These are phyloP conservation scores for Thecaphora frezii DNA, from an alignment of 1,284 basidiomycete genomes.

Conservation along the genomic window DNA sequence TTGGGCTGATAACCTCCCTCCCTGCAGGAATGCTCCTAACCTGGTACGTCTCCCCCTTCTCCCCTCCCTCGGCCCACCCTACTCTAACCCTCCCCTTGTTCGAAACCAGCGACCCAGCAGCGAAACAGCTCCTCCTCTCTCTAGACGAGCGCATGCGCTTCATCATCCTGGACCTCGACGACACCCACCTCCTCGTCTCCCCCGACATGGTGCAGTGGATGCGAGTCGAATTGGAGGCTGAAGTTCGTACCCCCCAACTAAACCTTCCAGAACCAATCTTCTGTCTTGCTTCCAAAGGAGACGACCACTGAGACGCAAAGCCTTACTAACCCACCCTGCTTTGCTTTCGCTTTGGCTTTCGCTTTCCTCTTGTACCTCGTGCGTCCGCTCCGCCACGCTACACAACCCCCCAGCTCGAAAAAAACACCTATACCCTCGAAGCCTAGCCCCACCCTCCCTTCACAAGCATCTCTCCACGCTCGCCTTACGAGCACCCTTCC, in stretches of 20 bases:
- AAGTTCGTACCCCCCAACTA: constrained; percentile 64
- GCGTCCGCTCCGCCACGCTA: background rate
- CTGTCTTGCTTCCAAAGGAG: background rate
- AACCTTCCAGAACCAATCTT: background rate
- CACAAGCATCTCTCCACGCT: too few relatives aligned
- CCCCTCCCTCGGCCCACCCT: constrained; percentile 1
- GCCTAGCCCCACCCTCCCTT: constrained; percentile 5
- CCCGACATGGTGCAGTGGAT: constrained; percentile 77
- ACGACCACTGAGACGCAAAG: background rate
- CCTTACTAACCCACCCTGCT: constrained; percentile 1
- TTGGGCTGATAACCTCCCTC: too few relatives aligned
- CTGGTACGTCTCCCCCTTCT: constrained; percentile 64
- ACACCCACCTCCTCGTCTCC: constrained; percentile 78
- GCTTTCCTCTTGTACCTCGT: too few relatives aligned
- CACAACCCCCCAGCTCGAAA: constrained; percentile 36
- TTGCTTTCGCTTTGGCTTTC: too few relatives aligned
- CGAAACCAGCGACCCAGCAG: constrained; percentile 73
- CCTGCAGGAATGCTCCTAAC: constrained; percentile 70
- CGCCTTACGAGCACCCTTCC: too few relatives aligned
- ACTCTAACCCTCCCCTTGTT: background rate
- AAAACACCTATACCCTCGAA: constrained; percentile 53
- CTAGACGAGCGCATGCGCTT: constrained; percentile 73
- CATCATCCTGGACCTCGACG: constrained; percentile 83
- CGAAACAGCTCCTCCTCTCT: constrained; percentile 81
- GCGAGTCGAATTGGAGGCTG: constrained; percentile 71